Evolutionary conservation across 441 rosid genomes (phyloP).

Genomic region (Biscutella laevigata): DNA sequence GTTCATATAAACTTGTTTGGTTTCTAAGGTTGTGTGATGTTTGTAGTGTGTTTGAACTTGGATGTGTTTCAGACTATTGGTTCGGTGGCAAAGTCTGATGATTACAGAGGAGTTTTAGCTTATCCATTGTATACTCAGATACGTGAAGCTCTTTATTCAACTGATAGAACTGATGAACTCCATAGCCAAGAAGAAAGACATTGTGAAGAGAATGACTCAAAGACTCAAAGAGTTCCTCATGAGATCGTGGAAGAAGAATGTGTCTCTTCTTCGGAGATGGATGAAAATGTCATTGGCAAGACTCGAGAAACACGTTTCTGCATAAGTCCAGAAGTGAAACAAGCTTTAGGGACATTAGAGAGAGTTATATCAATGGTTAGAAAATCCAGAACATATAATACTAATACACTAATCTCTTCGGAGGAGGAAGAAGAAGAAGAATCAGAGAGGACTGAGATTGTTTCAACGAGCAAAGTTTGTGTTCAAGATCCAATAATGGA

Average conservation of each 20-base stretch:
- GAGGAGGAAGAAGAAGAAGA: conserved; percentile 24
- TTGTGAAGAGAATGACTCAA: not conserved
- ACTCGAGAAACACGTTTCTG: conserved; percentile 24
- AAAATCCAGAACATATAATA: conserved; percentile 29
- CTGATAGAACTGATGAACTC: conserved; percentile 18
- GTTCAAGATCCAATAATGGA: conserved; percentile 27
- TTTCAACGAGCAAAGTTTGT: conserved; percentile 26
- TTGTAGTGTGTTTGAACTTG: conserved; percentile 12
- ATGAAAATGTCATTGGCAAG: conserved; percentile 9
- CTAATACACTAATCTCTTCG: conserved; percentile 19
- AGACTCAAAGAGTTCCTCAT: conserved; percentile 27
- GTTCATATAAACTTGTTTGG: not conserved
- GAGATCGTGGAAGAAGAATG: conserved; percentile 63
- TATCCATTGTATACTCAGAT: conserved; percentile 54
- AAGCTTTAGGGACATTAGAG: conserved; percentile 73
- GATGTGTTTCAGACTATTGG: conserved; percentile 53
- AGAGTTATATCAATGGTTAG: conserved; percentile 51
- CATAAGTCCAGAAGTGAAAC: conserved; percentile 57
- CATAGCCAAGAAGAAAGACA: conserved; percentile 21
- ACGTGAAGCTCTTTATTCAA: conserved; percentile 43
- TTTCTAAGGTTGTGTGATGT: conserved; percentile 6
- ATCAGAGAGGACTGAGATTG: conserved; percentile 15
- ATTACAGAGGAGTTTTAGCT: conserved; percentile 47
- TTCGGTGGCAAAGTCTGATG: conserved; percentile 39
- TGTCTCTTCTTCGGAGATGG: conserved; percentile 16